Conservation (phyloP, 768 basidiomycete genomes). For the Lyophyllum semitale region DNA sequence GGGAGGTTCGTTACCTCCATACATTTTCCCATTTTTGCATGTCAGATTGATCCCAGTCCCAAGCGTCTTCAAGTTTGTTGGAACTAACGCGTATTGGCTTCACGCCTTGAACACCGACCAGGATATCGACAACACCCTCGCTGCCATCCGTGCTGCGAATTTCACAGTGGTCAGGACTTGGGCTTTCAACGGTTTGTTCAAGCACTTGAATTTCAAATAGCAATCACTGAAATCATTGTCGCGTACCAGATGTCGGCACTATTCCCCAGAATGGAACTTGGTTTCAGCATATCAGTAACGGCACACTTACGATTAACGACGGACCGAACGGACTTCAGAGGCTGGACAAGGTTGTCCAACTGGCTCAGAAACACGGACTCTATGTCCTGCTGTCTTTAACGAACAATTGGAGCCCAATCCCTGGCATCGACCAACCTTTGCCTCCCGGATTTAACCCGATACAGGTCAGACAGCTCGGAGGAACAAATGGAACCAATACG, state of each 20-base stretch:
- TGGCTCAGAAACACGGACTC: conserved; percentile 56
- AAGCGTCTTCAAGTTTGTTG: conserved; percentile 31
- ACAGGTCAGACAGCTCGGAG: conserved; percentile 25
- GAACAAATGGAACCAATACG: conserved; percentile 31
- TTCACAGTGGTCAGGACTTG: conserved; percentile 66
- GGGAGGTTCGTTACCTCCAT: conserved; percentile 41
- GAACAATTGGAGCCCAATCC: conserved; percentile 52
- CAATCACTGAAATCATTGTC: neutral
- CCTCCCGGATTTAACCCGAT: conserved; percentile 49
- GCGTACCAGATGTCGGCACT: conserved; percentile 45
- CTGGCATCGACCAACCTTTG: conserved; percentile 9
- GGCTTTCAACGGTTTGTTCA: conserved; percentile 65
- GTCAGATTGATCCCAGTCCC: neutral
- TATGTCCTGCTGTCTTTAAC: conserved; percentile 58
- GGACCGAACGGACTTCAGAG: conserved; percentile 65
- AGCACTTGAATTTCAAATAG: neutral
- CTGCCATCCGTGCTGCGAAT: conserved; percentile 55
- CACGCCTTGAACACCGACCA: conserved; percentile 48
- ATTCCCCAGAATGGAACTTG: conserved; percentile 60
- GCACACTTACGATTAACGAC: conserved; percentile 54
- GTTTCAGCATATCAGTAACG: conserved; percentile 62
- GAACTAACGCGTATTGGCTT: conserved; percentile 74
- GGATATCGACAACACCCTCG: conserved; percentile 61
- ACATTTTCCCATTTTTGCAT: neutral
- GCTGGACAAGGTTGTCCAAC: conserved; percentile 55